These are phyloP conservation scores for Closterium sp. DNA, from an alignment of 139 green algal genomes.

Conservation along the genomic window DNA sequence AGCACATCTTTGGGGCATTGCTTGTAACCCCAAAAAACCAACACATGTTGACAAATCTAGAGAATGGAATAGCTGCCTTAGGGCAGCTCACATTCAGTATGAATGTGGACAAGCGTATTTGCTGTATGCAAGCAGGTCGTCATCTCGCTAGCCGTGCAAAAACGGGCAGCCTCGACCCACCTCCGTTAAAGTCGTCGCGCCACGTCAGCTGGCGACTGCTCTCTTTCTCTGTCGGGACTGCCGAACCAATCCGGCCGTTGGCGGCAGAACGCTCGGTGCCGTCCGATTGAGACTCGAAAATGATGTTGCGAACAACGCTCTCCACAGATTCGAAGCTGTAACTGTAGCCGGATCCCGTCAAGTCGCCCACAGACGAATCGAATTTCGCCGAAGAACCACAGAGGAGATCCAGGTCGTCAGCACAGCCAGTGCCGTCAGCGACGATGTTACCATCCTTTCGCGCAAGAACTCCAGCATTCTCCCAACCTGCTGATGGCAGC, in stretches of 20 bases:
- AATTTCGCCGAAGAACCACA: neutral
- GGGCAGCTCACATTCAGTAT: neutral
- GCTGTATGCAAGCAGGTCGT: neutral
- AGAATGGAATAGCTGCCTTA: neutral
- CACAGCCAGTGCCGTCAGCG: too few relatives aligned
- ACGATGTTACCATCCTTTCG: neutral
- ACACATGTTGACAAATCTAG: neutral
- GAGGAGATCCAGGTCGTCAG: neutral
- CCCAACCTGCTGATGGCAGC: neutral
- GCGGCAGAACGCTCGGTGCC: neutral
- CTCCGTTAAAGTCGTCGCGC: neutral
- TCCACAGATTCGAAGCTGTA: neutral
- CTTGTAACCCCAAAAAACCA: neutral
- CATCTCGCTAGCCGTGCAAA: neutral
- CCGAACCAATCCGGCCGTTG: neutral
- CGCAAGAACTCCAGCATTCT: neutral
- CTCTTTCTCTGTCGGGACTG: neutral
- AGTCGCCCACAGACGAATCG: neutral
- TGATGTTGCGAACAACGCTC: neutral
- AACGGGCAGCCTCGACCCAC: neutral
- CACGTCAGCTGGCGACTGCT: neutral
- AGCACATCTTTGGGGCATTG: neutral
- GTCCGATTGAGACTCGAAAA: neutral
- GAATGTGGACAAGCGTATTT: neutral
- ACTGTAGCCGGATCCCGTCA: neutral